Evolutionary conservation across 441 rosid species (phyloP).

Genomic region (Erodium chrysanthum): DNA sequence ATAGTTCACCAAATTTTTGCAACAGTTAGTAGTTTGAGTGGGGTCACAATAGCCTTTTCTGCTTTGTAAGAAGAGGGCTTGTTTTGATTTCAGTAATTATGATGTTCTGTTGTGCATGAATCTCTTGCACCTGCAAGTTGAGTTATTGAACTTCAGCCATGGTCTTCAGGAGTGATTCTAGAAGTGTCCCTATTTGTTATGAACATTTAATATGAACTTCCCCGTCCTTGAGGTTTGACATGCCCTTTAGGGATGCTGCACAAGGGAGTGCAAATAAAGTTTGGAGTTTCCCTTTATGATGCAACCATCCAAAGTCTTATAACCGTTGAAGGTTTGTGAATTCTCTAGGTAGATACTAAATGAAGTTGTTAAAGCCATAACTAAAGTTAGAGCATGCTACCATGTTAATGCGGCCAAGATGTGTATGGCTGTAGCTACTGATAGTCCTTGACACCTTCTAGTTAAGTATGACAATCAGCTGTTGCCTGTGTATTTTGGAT

Average conservation of each 20-base stretch:
- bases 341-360: background rate
- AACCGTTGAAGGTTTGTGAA: background rate
- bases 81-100: background rate
- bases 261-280: background rate
- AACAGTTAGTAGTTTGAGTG: background rate
- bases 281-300: background rate
- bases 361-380: background rate
- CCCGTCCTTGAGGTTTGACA: background rate
- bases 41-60: background rate
- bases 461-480: background rate
- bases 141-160: background rate
- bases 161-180: background rate
- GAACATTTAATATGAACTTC: background rate
- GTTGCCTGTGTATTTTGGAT: background rate
- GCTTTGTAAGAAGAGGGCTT: background rate
- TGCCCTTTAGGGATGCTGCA: background rate
- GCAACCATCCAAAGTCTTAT: background rate
- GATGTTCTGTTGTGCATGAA: background rate
- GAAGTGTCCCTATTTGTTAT: background rate
- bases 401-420: background rate
- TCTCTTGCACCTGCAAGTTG: conserved; percentile 4
- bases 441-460: conserved; percentile 1
- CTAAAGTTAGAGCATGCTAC: background rate
- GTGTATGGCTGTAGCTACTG: background rate
- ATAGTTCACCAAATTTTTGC: background rate